Evolutionary conservation across 495 filamentous ascomycete species (phyloP).

Genomic region (Neurospora sp.): DNA sequence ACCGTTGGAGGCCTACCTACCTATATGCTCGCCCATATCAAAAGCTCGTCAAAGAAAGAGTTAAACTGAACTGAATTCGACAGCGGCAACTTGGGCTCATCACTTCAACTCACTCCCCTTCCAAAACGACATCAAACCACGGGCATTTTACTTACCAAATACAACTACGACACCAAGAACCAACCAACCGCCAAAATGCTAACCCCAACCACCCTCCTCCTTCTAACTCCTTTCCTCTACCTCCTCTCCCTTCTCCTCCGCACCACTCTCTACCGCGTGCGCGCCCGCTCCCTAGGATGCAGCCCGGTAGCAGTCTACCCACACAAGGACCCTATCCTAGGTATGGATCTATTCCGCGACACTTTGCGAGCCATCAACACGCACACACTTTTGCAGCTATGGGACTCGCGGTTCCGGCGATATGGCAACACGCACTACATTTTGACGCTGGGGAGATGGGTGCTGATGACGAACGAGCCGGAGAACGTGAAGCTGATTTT

Average conservation of each 20-base stretch:
- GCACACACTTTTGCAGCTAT: conserved; percentile 18
- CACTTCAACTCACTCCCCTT: not conserved
- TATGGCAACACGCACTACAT: conserved; percentile 25
- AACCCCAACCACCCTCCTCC: not conserved
- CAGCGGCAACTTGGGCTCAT: not conserved
- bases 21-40: not conserved
- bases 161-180: not conserved
- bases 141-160: not conserved
- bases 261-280: not conserved
- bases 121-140: not conserved
- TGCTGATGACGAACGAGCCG: conserved; percentile 53
- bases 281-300: conserved; percentile 11
- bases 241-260: conserved; percentile 5
- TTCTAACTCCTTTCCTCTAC: not conserved
- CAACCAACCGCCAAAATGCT: not conserved
- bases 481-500: conserved; percentile 68
- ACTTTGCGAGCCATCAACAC: conserved; percentile 17
- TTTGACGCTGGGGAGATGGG: conserved; percentile 15
- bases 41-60: not conserved
- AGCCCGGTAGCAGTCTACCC: conserved; percentile 19
- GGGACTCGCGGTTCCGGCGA: conserved; percentile 8
- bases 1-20: not conserved
- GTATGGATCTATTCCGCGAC: conserved; percentile 28
- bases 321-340: conserved; percentile 33
- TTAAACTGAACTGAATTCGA: not conserved